Base-by-base conservation (phyloP, 2,329 filamentous ascomycete species). In the Orbilia javanica region DNA sequence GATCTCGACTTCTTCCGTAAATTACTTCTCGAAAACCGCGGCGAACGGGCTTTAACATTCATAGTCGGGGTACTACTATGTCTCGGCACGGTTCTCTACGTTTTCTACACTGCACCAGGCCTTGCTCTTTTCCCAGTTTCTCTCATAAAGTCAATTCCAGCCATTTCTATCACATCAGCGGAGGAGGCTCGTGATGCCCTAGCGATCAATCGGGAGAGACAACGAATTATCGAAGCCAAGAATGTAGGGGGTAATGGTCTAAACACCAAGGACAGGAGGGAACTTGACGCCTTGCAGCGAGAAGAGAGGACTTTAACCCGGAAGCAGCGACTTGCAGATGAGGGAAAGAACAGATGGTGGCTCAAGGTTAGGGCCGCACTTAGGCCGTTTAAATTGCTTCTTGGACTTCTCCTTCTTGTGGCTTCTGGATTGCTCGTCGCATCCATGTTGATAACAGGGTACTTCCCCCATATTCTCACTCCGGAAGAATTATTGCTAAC, bases 291-390 rank as follows among this genome's bases (percentile, higher is more conserved):
- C 31, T 88, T 99, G 0, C 88, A 93, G 18, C 91, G 96, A 66
- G 94, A 98, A 84, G 96, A 99, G 83, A 91, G 95, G 79, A 98
- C 95, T 0, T 87, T 99, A 3, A 92, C 97, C 60, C 92, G 96
- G 13, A 92, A 95, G 2, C 92, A 97, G 83, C 90, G 95, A 53
- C 88, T 99, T 25, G 94, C 94, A 6, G 90, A 93, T 1, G 95
- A 97, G 83, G 91, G 91, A 7, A 89, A 89, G 64, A 93, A 93
- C 55, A 90, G 87, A 80, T 85, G 87, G 15, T 97, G 94, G 93
- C 88, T 91, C 81, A 97, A 93, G 84, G 84, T 92, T 13, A 92
- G 93, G 82, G 92, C 93, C 15, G 85, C 97, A 42, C 92, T 98
- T 84, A 89, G 94, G 6, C 96, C 96, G 0, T 86, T 99, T 81